These are phyloP conservation scores for Sphaerobolus stellatus DNA, from an alignment of 1,284 basidiomycete genomes.

Conservation along the genomic window DNA sequence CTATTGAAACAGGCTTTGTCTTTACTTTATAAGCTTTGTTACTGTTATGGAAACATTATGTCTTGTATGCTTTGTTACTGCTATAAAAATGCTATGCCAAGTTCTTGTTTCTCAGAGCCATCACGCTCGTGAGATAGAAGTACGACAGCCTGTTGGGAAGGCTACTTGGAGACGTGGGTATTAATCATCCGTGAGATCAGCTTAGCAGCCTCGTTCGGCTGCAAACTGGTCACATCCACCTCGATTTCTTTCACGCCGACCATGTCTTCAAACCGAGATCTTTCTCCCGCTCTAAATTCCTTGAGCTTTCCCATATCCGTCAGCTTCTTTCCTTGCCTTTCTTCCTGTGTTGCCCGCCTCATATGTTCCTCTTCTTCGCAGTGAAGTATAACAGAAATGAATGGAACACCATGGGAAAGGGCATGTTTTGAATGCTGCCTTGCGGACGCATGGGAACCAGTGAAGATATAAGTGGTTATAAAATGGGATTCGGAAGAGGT, in stretches of 20 bases:
- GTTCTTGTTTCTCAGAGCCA: too few relatives aligned
- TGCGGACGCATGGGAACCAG: slow-evolving; percentile 2
- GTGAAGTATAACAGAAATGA: slow-evolving; percentile 1
- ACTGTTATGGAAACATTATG: too few relatives aligned
- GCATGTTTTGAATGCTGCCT: not conserved
- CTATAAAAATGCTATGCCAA: too few relatives aligned
- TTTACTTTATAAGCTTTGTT: too few relatives aligned
- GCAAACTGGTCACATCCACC: not conserved
- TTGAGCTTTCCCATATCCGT: not conserved
- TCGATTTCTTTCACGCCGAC: not conserved
- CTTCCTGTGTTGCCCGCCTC: not conserved
- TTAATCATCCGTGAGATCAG: too few relatives aligned
- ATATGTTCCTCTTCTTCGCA: slow-evolving; percentile 5
- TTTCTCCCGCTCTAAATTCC: not conserved
- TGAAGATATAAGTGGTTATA: slow-evolving; percentile 7
- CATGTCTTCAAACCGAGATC: not conserved
- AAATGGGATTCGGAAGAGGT: not conserved
- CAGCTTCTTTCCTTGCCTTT: not conserved
- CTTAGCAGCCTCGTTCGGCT: not conserved
- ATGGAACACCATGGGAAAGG: not conserved
- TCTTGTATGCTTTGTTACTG: too few relatives aligned
- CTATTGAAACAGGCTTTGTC: too few relatives aligned
- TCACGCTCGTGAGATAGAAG: too few relatives aligned
- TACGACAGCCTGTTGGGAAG: too few relatives aligned
- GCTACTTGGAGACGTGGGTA: too few relatives aligned